Conservation (phyloP, 306 rosid species). For the Carpinus fangiana region DNA sequence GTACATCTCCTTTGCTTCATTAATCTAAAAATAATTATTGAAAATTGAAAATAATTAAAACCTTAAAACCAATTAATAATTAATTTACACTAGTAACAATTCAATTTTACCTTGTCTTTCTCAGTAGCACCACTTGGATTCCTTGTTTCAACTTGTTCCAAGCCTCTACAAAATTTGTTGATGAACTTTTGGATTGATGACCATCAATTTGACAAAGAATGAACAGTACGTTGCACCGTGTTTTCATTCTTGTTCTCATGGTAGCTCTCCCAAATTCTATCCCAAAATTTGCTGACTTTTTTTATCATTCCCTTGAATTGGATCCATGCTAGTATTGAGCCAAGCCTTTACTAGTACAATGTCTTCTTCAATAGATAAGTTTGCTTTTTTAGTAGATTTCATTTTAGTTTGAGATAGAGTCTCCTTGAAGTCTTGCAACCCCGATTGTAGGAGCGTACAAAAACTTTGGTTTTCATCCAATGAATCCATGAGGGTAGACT, state of each 20-base stretch:
- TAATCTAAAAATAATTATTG: neutral
- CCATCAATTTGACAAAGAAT: too few species aligned
- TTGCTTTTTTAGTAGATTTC: neutral
- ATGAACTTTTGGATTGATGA: too few species aligned
- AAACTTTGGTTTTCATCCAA: too few species aligned
- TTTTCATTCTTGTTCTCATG: too few species aligned
- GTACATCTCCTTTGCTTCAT: neutral
- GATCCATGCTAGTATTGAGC: neutral
- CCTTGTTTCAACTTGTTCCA: too few species aligned
- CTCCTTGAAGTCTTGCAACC: neutral
- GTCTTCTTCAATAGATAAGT: neutral
- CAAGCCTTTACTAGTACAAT: neutral
- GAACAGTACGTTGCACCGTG: too few species aligned
- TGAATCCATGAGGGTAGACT: too few species aligned
- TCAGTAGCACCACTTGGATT: too few species aligned
- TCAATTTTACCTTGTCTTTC: too few species aligned
- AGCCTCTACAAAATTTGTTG: too few species aligned
- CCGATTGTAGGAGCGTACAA: neutral
- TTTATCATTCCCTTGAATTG: neutral
- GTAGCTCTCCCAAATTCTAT: too few species aligned
- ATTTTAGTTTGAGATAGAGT: neutral
- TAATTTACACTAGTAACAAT: too few species aligned
- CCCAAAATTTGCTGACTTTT: neutral
- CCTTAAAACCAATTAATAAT: neutral
- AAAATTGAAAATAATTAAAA: neutral